Evolutionary conservation across 352 stramenopile species (phyloP).

Genomic region (Phytophthora crassamura): DNA sequence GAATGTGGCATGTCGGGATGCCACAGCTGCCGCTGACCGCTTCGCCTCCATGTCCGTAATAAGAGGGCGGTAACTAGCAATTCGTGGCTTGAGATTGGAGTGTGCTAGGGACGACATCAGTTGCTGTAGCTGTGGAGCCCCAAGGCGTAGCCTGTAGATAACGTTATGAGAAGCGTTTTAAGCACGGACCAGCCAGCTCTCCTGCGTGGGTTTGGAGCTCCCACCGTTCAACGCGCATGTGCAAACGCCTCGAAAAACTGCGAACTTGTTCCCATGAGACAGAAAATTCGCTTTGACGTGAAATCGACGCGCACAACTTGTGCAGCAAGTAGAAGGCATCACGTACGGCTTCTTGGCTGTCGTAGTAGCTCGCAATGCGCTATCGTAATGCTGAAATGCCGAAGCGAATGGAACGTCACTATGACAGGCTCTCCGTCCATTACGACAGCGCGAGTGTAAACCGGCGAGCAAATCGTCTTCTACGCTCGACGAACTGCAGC

Average conservation of each 20-base stretch:
- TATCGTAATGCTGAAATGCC: slow-evolving; percentile 23
- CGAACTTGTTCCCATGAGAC: slow-evolving; percentile 29
- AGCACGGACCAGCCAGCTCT: slow-evolving; percentile 68
- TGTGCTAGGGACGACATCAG: slow-evolving; percentile 29
- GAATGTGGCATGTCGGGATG: slow-evolving; percentile 34
- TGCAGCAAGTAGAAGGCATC: slow-evolving; percentile 43
- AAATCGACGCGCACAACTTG: slow-evolving; percentile 58
- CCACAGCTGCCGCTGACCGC: slow-evolving; percentile 16
- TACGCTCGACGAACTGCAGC: slow-evolving; percentile 41
- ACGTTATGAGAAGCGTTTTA: slow-evolving; percentile 67
- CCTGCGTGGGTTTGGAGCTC: slow-evolving; percentile 13
- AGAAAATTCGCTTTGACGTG: slow-evolving; percentile 46
- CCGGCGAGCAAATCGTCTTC: slow-evolving; percentile 42
- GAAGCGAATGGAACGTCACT: slow-evolving; percentile 61
- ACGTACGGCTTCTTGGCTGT: background rate
- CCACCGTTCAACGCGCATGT: slow-evolving; percentile 51
- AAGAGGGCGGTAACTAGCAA: slow-evolving; percentile 4
- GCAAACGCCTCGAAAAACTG: slow-evolving; percentile 47
- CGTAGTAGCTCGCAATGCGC: background rate
- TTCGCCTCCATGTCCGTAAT: slow-evolving; percentile 31
- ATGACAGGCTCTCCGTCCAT: slow-evolving; percentile 68
- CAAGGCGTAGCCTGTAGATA: slow-evolving; percentile 59
- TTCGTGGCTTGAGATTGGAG: background rate
- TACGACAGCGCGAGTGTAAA: slow-evolving; percentile 51
- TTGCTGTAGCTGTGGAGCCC: slow-evolving; percentile 53